Base-by-base conservation (phyloP, 2,329 filamentous ascomycete species). In the Hawksworthiomyces lignivorus region DNA sequence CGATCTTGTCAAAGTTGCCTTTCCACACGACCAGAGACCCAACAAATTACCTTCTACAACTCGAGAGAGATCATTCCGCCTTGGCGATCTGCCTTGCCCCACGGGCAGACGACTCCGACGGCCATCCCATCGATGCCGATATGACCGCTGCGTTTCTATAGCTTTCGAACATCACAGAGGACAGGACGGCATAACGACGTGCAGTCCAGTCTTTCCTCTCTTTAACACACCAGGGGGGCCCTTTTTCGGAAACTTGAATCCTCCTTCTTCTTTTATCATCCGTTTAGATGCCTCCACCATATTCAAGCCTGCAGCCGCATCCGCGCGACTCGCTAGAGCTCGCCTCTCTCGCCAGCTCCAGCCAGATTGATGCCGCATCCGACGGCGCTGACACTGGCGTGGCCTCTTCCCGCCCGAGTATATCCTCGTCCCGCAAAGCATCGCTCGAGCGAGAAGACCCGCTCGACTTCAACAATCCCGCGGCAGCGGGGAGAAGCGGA, bases 241-340 rank as follows among this genome's bases (percentile, higher is more conserved):
- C n/a, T n/a, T n/a, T n/a, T n/a, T n/a, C n/a, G n/a, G n/a, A n/a
- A n/a, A n/a, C n/a, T n/a, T n/a, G n/a, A n/a, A n/a, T n/a, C n/a
- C n/a, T n/a, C n/a, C n/a, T n/a, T n/a, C n/a, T n/a, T n/a, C n/a
- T n/a, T n/a, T n/a, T n/a, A n/a, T n/a, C n/a, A n/a, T n/a, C n/a
- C n/a, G n/a, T n/a, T n/a, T n/a, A n/a, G 43, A 69, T 64, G 62
- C 58, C 63, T 49, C 54, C 58, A 46, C 60, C 61, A 52, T 72
- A 70, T 46, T 59, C 63, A 50, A 63, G 59, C 53, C 61, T 67
- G 43, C 65, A 66, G 50, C 59, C 64, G 50, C 63, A 67, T 49
- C 62, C 78, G 48, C 86, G 92, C 67, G 92, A 98, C 72, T 97
- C 90, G 35, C 80, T 98, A 57, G 92, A 98, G 69, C 83, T 98